Evolutionary conservation across 192 early-diverging fungal species (phyloP).

Genomic region (Powellomyces hirtus): DNA sequence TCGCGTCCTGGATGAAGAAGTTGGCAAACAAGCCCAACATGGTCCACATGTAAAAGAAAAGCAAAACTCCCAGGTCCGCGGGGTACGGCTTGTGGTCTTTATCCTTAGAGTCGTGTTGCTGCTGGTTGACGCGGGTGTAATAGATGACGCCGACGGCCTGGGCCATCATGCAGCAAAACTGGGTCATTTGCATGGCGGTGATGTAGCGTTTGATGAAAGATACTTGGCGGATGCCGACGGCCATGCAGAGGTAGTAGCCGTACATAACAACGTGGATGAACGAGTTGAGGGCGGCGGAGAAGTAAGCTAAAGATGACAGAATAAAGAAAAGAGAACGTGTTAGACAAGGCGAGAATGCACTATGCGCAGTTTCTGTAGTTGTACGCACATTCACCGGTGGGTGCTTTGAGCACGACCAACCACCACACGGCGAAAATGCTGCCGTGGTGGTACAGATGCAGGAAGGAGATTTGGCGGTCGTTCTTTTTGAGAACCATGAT

Average conservation of each 20-base stretch:
- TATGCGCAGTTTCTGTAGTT: neutral
- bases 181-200: slow-evolving; percentile 65
- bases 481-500: slow-evolving; percentile 72
- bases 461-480: slow-evolving; percentile 63
- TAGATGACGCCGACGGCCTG: slow-evolving; percentile 46
- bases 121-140: slow-evolving; percentile 11
- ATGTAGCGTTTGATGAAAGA: slow-evolving; percentile 64
- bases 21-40: slow-evolving; percentile 65
- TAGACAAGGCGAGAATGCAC: neutral
- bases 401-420: slow-evolving; percentile 53
- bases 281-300: slow-evolving; percentile 52
- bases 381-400: slow-evolving; percentile 51
- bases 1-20: slow-evolving; percentile 54
- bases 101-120: neutral
- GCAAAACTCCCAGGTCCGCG: slow-evolving; percentile 45
- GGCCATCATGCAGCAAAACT: slow-evolving; percentile 58
- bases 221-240: slow-evolving; percentile 51
- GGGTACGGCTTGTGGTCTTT: slow-evolving; percentile 39
- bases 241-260: slow-evolving; percentile 60
- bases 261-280: slow-evolving; percentile 72
- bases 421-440: slow-evolving; percentile 66
- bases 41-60: slow-evolving; percentile 65
- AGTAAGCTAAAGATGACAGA: slow-evolving; percentile 35
- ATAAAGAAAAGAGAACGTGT: neutral
- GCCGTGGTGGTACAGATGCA: slow-evolving; percentile 67